These are phyloP conservation scores for Exophiala sideris DNA, from an alignment of 2,329 filamentous ascomycete genomes.

Conservation along the genomic window DNA sequence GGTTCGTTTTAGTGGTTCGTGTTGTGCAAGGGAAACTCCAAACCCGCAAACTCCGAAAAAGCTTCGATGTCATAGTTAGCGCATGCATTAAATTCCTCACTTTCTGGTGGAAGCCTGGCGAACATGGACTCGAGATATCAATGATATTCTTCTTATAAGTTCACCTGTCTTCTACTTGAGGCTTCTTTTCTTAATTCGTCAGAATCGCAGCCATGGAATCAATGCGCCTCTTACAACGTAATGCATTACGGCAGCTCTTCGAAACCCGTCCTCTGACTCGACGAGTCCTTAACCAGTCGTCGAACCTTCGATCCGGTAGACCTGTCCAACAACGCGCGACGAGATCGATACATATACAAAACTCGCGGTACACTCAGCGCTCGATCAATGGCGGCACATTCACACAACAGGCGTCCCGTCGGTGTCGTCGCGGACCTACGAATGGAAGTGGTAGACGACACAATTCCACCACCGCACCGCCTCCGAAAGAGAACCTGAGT, in stretches of 20 bases:
- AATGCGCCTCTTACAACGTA: conserved; percentile 17
- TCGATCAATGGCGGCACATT: neutral
- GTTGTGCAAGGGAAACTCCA: too few relatives aligned
- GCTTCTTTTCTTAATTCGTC: neutral
- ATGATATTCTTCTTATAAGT: too few relatives aligned
- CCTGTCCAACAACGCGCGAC: conserved; percentile 8
- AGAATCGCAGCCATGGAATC: conserved; percentile 15
- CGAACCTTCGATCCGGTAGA: conserved; percentile 21
- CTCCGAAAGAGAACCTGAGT: conserved; percentile 41
- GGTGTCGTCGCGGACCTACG: neutral
- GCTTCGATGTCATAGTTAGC: too few relatives aligned
- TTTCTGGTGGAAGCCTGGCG: too few relatives aligned
- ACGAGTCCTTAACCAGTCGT: conserved; percentile 6
- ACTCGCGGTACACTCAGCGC: too few relatives aligned
- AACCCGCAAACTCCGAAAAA: too few relatives aligned
- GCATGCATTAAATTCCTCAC: too few relatives aligned
- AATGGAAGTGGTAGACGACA: conserved; percentile 18
- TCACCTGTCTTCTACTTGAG: neutral
- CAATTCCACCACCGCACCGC: conserved; percentile 13
- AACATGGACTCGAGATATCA: too few relatives aligned
- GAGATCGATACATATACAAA: conserved; percentile 9
- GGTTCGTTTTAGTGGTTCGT: too few relatives aligned
- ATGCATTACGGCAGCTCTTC: conserved; percentile 9
- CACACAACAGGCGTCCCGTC: neutral
- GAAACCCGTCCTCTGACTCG: conserved; percentile 1